Evolutionary conservation across 2,329 filamentous ascomycete genomes (phyloP).

Genomic region (Calonectria ilicicola): DNA sequence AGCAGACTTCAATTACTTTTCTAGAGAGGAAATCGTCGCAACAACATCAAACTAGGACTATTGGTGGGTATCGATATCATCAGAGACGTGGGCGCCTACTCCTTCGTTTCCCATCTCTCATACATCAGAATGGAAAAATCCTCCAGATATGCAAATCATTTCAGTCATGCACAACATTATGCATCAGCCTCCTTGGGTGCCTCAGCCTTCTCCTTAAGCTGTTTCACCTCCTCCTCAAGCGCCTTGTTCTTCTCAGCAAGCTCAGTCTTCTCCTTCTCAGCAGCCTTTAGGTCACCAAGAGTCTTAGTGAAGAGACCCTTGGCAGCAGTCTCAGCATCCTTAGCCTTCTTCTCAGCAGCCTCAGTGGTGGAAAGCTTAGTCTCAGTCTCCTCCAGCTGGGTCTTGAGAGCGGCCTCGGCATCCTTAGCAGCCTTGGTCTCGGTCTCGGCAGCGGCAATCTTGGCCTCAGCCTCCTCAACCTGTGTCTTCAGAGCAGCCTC

Average conservation of each 20-base stretch:
- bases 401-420: conserved; percentile 28
- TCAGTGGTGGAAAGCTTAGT: conserved; percentile 26
- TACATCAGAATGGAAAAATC: conserved; percentile 28
- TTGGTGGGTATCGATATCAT: conserved; percentile 47
- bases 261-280: conserved; percentile 29
- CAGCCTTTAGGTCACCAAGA: conserved; percentile 3
- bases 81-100: conserved; percentile 45
- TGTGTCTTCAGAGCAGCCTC: conserved; percentile 14
- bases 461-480: conserved; percentile 12
- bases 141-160: conserved; percentile 24
- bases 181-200: conserved; percentile 20
- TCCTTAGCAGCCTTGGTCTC: conserved; percentile 33
- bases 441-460: conserved; percentile 14
- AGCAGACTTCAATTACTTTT: conserved; percentile 24
- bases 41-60: conserved; percentile 34
- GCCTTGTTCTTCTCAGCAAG: conserved; percentile 21
- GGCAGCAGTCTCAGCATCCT: conserved; percentile 6
- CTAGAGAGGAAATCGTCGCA: conserved; percentile 16
- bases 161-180: conserved; percentile 21
- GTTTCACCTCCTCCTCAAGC: conserved; percentile 26
- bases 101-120: conserved; percentile 44
- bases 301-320: conserved; percentile 21
- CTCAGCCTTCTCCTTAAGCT: conserved; percentile 30
- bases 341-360: conserved; percentile 27
- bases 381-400: conserved; percentile 31